Base-by-base conservation (phyloP, 2,329 filamentous ascomycete genomes). In the Microthyrium microscopicum region DNA sequence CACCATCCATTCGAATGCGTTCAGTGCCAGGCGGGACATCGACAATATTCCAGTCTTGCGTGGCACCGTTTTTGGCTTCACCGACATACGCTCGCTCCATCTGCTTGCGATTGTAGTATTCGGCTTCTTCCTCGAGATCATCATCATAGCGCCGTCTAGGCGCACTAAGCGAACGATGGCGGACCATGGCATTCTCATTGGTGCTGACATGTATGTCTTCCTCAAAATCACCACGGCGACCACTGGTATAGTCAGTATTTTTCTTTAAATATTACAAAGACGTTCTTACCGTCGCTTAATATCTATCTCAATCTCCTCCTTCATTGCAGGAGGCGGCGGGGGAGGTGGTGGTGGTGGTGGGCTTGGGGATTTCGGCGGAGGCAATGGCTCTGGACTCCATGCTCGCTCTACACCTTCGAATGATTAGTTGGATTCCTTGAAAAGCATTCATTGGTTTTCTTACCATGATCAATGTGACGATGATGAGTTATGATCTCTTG, bases 401-500 rank as follows among this genome's bases (percentile, higher is more conserved):
- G 54, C 60, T 40, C 60, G 51, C 46, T 62, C 57, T 25, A 64
- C 52, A 33, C 60, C 55, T 59, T 35, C 19, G 7, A 40, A 33
- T 13, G 21, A 31, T 32, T 21, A 31, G 27, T 38, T 35, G 32
- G 43, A 11, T 11, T 36, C 15, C 17, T 19, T 11, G 11, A 25
- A 18, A 8, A 12, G 7, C 22, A 17, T n/a, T n/a, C n/a, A 12
- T 22, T n/a, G 20, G 16, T 27, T 37, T 21, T 53, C 72, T 50
- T 62, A 82, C 80, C 84, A 56, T 92, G 82, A 48, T 92, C 80
- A 44, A 91, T 77, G 48, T 87, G 79, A 37, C 76, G 70, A 51
- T 89, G 87, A 55, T 89, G 81, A 0, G 82, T 91, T 42, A 91
- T 85, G 38, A 92, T 74, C 50, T 93, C 82, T 47, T 85, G 74